Evolutionary conservation across 169 alveolate species (phyloP), one percentile per base, ranked within the genome.

Genomic region (Plasmodium fragile): DNA sequence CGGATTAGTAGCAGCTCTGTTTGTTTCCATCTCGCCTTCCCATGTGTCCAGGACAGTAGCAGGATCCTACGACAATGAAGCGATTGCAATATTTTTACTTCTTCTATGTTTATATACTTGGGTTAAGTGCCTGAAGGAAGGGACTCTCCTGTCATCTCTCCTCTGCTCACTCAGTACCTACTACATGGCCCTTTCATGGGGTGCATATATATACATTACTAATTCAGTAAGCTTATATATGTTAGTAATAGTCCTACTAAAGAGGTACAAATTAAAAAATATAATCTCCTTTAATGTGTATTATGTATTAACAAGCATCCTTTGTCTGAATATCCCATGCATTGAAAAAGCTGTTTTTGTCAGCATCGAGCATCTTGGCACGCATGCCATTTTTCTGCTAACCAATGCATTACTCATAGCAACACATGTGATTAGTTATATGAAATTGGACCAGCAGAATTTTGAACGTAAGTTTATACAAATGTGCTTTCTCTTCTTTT

Each of bases 41-140:
- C 98, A 98, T 95, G 97, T 99, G 70, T 97, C 99, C 25, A 97
- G 99, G 82, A 96, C 99, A 52, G 98, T 96, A 8, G 96, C 97
- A 65, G 98, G 99, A n/a, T 97, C 99, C 53, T 99, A 98, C 96
- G 99, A 99, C 96, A 99, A 99, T 96, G 99, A 99, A 95, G 99
- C 99, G 52, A 99, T 99, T 36, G 99, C 99, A 2, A 99, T 99
- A 79, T 98, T 98, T 93, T 99, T 99, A 10, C 96, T 99, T 92
- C 96, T 99, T 22, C 96, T 96, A 92, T 98, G 99, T 43, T 98
- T 99, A 95, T 98, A 98, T 92, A 95, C 97, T 39, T 99, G 98
- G 98, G 92, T 99, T 13, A 97, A 98, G 91, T 98, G 99, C 41
- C 97, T 98, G 34, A 96, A 98, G 93, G 96, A 98, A 41, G 99